Percentiles rank a stretch among this genome's conserved stretches.
These are phyloP conservation scores for Exobasidium cylindrosporum DNA, from an alignment of 1,284 basidiomycete species.

Conservation along the genomic window DNA sequence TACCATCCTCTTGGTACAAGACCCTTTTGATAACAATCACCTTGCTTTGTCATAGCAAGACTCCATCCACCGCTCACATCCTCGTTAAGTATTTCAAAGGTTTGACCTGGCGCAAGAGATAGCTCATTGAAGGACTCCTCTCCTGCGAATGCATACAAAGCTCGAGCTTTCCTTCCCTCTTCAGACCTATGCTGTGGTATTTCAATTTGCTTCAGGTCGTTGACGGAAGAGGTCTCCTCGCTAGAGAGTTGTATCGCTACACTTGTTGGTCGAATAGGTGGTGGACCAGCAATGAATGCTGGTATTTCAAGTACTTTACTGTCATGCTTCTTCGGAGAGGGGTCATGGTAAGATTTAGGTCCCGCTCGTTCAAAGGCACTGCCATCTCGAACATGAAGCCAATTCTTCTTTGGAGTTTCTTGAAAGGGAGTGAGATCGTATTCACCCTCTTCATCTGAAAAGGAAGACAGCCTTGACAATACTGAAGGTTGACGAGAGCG, in stretches of 20 bases:
- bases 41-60: slow-evolving; percentile 21
- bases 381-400: slow-evolving; percentile 29
- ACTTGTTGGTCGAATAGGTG: slow-evolving; percentile 6
- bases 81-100: slow-evolving; percentile 41
- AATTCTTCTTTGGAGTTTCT: not conserved
- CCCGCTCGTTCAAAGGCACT: slow-evolving; percentile 29
- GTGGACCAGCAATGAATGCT: slow-evolving; percentile 8
- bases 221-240: not conserved
- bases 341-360: slow-evolving; percentile 20
- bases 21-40: slow-evolving; percentile 15
- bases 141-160: slow-evolving; percentile 40
- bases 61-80: slow-evolving; percentile 42
- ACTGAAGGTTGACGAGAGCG: slow-evolving; percentile 35
- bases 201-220: not conserved
- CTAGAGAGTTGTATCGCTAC: not conserved
- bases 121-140: slow-evolving; percentile 44
- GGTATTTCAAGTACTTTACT: not conserved
- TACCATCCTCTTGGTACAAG: slow-evolving; percentile 44
- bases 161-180: slow-evolving; percentile 30
- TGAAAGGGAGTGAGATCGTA: slow-evolving; percentile 1
- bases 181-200: not conserved
- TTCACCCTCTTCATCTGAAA: slow-evolving; percentile 5
- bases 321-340: not conserved
- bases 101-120: slow-evolving; percentile 29
- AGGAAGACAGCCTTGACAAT: slow-evolving; percentile 12